A percentile compares a stretch with the other conserved stretches of the same genome.
Conservation (phyloP, 1,139 yeast genomes). For the Trichomonascaceae sp. region DNA sequence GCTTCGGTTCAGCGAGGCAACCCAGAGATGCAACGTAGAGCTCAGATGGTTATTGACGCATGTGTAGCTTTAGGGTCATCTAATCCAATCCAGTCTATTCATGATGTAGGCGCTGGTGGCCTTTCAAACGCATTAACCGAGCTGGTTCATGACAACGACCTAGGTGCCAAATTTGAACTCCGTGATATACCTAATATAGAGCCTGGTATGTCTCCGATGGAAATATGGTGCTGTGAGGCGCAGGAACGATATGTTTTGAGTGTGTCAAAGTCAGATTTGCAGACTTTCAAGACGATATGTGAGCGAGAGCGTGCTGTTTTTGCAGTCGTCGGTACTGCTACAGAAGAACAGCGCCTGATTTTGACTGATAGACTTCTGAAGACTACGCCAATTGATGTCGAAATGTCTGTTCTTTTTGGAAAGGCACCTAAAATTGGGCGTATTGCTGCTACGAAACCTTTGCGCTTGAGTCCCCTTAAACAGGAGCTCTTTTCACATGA, state of each 20-base stretch:
- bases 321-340: slow-evolving; percentile 94
- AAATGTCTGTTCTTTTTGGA: slow-evolving; percentile 94
- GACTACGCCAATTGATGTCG: slow-evolving; percentile 88
- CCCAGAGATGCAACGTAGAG: slow-evolving; percentile 99
- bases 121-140: slow-evolving; percentile 96
- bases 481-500: slow-evolving; percentile 24
- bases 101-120: slow-evolving; percentile 99
- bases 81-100: slow-evolving; percentile 92
- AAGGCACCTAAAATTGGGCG: slow-evolving; percentile 95
- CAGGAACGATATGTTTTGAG: slow-evolving; percentile 97
- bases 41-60: slow-evolving; percentile 94
- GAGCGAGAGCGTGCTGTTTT: slow-evolving; percentile 93
- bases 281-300: slow-evolving; percentile 70
- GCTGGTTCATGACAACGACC: slow-evolving; percentile 90
- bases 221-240: slow-evolving; percentile 99
- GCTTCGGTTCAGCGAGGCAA: slow-evolving; percentile 99
- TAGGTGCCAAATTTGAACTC: slow-evolving; percentile 90
- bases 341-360: slow-evolving; percentile 74
- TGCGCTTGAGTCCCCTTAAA: slow-evolving; percentile 49
- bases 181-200: slow-evolving; percentile 87
- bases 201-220: slow-evolving; percentile 99
- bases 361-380: slow-evolving; percentile 72
- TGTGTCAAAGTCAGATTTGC: slow-evolving; percentile 74
- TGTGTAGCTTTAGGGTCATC: slow-evolving; percentile 77
- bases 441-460: slow-evolving; percentile 58